A percentile compares a stretch with the other conserved stretches of the same genome.
phyloP scores from a whole-genome alignment of 306 rosid species.

The Rosa lucieae region DNA sequence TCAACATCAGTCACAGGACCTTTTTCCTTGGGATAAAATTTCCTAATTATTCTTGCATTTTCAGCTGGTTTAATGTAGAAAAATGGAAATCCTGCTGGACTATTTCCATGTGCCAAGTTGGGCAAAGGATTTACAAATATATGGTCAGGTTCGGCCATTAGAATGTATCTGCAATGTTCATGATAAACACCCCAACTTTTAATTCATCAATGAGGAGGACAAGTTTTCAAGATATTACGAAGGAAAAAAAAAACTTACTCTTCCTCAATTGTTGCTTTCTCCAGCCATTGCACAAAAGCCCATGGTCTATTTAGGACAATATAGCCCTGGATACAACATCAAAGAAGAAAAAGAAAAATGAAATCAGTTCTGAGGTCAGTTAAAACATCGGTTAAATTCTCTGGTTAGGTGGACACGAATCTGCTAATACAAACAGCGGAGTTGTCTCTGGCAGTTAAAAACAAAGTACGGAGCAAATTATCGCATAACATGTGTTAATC shows the following conservation, averaged over 20 bases:
- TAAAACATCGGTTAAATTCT: neutral
- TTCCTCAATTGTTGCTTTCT: constrained; percentile 73
- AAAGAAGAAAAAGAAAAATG: constrained; percentile 11
- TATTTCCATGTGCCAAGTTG: constrained; percentile 70
- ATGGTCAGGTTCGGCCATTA: constrained; percentile 99
- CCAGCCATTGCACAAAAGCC: constrained; percentile 98
- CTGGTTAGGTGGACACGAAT: neutral
- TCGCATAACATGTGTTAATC: neutral
- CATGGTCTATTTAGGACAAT: constrained; percentile 90
- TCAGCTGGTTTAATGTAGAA: constrained; percentile 71
- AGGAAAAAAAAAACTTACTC: constrained; percentile 53
- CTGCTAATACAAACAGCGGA: neutral
- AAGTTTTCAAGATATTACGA: constrained; percentile 9
- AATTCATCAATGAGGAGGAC: constrained; percentile 15
- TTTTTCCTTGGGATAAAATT: constrained; percentile 74
- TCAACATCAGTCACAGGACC: constrained; percentile 81
- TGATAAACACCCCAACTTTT: constrained; percentile 30
- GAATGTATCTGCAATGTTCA: constrained; percentile 79
- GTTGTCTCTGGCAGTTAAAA: neutral
- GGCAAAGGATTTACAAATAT: constrained; percentile 82
- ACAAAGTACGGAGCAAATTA: neutral
- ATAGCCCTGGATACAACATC: constrained; percentile 58
- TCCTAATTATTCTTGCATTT: constrained; percentile 66
- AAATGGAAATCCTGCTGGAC: constrained; percentile 91
- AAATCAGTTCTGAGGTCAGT: neutral